Conservation (phyloP, 2,329 filamentous ascomycete species). For the Botryotinia narcissicola region DNA sequence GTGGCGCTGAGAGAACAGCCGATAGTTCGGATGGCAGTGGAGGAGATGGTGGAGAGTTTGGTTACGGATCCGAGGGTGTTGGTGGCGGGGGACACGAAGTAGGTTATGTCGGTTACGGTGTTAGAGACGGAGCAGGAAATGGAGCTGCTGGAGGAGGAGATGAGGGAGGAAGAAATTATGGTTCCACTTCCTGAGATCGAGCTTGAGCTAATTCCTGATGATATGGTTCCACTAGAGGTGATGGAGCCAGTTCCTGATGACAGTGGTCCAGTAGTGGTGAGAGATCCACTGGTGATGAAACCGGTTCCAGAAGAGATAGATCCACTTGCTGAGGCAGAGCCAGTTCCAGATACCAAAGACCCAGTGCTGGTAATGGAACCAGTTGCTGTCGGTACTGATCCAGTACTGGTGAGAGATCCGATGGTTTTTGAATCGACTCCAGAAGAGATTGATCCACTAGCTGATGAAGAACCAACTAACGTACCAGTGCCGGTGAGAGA, state of each 20-base stretch:
- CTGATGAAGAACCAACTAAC: too few species aligned
- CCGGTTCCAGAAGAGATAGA: neutral
- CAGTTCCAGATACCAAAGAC: neutral
- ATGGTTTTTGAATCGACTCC: too few species aligned
- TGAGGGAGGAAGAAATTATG: neutral
- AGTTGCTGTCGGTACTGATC: too few species aligned
- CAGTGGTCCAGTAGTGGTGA: neutral
- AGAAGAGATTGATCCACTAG: too few species aligned
- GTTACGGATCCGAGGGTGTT: slow-evolving; percentile 2
- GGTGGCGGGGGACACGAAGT: neutral
- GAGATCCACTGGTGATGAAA: neutral
- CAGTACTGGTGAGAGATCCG: too few species aligned
- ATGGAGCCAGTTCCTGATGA: neutral
- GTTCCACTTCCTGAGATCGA: neutral
- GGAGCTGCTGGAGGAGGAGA: neutral
- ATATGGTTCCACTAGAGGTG: neutral
- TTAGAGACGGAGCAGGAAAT: neutral
- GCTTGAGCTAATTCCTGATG: neutral
- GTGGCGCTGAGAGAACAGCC: slow-evolving; percentile 5
- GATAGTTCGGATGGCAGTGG: neutral
- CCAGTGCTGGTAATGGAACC: neutral
- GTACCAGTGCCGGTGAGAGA: too few species aligned
- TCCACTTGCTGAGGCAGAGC: neutral
- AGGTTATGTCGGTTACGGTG: slow-evolving; percentile 15
- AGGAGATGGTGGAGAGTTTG: slow-evolving; percentile 10